Evolutionary conservation across 2,329 filamentous ascomycete genomes (phyloP), one percentile per base, ranked within the genome.

Genomic region (Fusarium lateritium): DNA sequence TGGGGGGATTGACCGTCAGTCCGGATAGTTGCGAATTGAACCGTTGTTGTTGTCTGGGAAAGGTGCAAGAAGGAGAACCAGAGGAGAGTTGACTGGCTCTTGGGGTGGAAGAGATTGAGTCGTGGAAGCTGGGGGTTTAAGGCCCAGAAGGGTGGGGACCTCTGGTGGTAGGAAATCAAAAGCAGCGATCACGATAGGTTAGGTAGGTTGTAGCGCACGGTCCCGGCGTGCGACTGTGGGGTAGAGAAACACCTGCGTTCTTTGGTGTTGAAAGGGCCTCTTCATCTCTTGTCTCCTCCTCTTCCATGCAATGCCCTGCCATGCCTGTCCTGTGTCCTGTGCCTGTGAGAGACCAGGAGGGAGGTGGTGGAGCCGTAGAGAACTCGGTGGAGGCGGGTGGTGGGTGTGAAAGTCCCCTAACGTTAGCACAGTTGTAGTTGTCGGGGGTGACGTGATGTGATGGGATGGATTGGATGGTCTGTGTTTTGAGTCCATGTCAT

Each of bases 71-170:
- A 69, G 55, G 65, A 72, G 62, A 66, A 70, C 62, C 63, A 42
- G 56, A 58, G 52, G 44, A 45, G 45, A 67, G 53, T 43, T 55
- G 60, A 63, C 62, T 39, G 47, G 68, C 64, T 58, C 57, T 59
- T 57, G 70, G 70, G 62, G 62, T 58, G 62, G 69, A 61, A 72
- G 58, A 70, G 60, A 63, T 57, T 69, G 59, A 71, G 69, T 60
- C 61, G 60, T 69, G 62, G 72, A 74, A 74, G 62, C 72, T 74
- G 72, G 72, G 68, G 70, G 70, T 73, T 72, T 69, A 72, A 73
- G 58, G 64, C 69, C 54, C 56, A 57, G 55, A 59, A 63, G 65
- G 60, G 72, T 74, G 72, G 71, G 59, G 69, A 70, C 64, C 46
- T 63, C 47, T 39, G 47, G 36, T 47, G 54, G 50, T 40, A 55